phyloP scores from a whole-genome alignment of 345 rosid species.

The Salix koriyanagi region DNA sequence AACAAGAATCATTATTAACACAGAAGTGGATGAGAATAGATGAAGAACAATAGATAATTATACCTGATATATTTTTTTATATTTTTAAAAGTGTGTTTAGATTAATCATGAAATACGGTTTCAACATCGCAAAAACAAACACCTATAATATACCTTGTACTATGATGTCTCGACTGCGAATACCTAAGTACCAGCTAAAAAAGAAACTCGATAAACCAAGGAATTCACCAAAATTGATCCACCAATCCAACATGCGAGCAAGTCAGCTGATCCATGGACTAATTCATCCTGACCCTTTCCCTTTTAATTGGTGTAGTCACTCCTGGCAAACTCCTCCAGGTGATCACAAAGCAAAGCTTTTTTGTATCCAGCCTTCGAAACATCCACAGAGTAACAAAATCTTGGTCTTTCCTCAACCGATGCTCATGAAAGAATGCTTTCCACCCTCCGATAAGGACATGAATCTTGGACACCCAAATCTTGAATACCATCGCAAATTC shows the following conservation, averaged over 20 bases:
- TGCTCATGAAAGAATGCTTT: not conserved
- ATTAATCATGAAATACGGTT: too few species aligned
- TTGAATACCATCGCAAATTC: constrained; percentile 6
- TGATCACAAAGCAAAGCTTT: not conserved
- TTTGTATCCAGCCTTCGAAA: not conserved
- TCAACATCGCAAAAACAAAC: too few species aligned
- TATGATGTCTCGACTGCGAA: too few species aligned
- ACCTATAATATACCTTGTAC: too few species aligned
- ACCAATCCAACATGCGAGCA: not conserved
- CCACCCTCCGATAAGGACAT: constrained; percentile 3
- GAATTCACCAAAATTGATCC: not conserved
- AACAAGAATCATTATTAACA: too few species aligned
- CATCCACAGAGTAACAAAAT: constrained; percentile 14
- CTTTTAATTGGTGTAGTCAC: not conserved
- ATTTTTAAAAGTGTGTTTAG: too few species aligned
- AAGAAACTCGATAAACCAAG: too few species aligned
- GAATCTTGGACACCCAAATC: not conserved
- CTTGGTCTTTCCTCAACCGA: not conserved
- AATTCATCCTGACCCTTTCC: not conserved
- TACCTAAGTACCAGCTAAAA: too few species aligned
- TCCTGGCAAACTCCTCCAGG: not conserved
- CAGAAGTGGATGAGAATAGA: too few species aligned
- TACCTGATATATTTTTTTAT: too few species aligned
- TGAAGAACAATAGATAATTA: too few species aligned
- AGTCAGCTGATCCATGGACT: not conserved